Evolutionary conservation across 2,329 filamentous ascomycete species (phyloP), one percentile per base, ranked within the genome.

Genomic region (Neonectria magnoliae): DNA sequence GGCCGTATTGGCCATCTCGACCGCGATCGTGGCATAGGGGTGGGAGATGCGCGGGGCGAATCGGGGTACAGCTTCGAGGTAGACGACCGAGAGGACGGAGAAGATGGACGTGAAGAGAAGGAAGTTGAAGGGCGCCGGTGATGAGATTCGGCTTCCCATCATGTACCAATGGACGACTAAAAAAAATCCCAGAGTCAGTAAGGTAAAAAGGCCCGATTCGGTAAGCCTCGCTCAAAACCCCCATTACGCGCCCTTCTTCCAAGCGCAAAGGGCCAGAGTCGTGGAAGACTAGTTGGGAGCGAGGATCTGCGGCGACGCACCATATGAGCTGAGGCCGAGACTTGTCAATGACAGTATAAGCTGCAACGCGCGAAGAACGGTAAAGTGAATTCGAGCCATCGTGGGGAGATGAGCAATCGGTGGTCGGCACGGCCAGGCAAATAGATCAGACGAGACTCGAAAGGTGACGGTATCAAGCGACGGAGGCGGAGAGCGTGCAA

Each of bases 91-190:
- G 57, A 88, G 25, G 41, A 89, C 74, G 29, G 87, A 86, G 71
- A 86, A 83, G 47, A 86, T 67, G 2, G 86, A 83, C 27, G 80
- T 80, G 72, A 87, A 86, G 71, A 90, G 77, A 66, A 90, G 77
- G 75, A 88, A 89, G 79, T 84, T 85, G 77, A 90, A 77, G 66
- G 87, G 83, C 4, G 82, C 79, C 0, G 88, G 88, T n/a, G 87
- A 83, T 18, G 81, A 70, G 4, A 82, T 83, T 68, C 83, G 80
- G 72, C 85, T 90, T 71, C 87, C 80, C 64, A 77, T 79, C 74
- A 85, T 82, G 76, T 88, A 89, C 85, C 86, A 90, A 76, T 89
- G 81, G 68, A 85, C 81, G 60, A 90, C 88, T 90, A 60, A 14
- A 36, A 11, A 11, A 36, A 47, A 27, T 27, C 20, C 5, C 42